Base-by-base conservation (phyloP, 805 yeast species). In the Pichia nanzhaoensis region DNA sequence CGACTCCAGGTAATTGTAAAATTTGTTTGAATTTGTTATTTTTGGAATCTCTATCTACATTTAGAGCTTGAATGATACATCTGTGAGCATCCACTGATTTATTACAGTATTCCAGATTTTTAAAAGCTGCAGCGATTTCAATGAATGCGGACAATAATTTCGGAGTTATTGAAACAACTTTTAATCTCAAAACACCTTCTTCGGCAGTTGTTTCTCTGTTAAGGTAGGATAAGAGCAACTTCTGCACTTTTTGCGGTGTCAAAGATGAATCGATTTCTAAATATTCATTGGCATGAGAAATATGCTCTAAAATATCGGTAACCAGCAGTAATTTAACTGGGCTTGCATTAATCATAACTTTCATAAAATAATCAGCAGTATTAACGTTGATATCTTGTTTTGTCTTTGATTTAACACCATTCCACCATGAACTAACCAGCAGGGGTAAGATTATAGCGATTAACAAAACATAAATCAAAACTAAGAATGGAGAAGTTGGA, bases 371-470 rank as follows among this genome's bases (percentile, higher is more conserved):
- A 3, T 85, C 76, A 5, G 99, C 96, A n/a, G 98, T 84, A 22
- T 78, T 76, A 41, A 84, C 80, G 52, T 85, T 86, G 48, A 93
- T 70, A 4, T 96, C 96, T 54, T 78, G 79, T 55, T 82, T 85
- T 22, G 96, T 93, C 58, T 78, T 80, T 3, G 83, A 69, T 60
- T 83, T 84, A 42, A 88, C 87, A 44, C 78, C 80, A 38, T 71
- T 70, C 99, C 99, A 93, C 96, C 97, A 91, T 24, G 71, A 69
- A 34, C 88, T 84, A 27, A 95, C 98, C 39, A 84, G 64, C 44
- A 70, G 69, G 2, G 99, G 99, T 46, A 93, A 73, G 5, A 86
- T 69, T 4, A 84, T 70, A 18, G 95, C 96, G 54, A 93, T 80
- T 37, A 87, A 63, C 7, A 76, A 51, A 41, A 88, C 77, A 63